Evolutionary conservation across 805 yeast genomes (phyloP).

Genomic region (Wickerhamiella azyma): DNA sequence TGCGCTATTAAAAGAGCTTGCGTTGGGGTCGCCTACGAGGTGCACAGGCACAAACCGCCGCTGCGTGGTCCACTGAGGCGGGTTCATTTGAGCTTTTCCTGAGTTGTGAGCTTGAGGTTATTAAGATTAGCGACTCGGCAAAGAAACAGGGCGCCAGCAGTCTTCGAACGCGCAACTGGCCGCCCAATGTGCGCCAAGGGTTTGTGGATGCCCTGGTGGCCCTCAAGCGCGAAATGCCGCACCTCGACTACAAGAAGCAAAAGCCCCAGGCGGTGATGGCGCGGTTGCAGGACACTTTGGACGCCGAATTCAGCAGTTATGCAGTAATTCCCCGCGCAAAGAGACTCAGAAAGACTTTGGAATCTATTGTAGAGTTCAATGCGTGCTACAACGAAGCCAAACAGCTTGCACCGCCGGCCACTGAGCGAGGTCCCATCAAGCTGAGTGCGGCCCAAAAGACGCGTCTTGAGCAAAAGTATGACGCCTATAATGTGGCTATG

Average conservation of each 20-base stretch:
- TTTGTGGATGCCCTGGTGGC: not conserved
- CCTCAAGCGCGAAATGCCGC: not conserved
- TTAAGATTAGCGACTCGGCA: not conserved
- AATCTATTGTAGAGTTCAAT: not conserved
- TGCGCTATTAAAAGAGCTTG: constrained; percentile 8
- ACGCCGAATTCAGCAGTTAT: not conserved
- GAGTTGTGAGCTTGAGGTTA: not conserved
- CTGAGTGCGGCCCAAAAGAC: not conserved
- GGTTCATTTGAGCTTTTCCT: not conserved
- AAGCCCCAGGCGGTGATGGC: not conserved
- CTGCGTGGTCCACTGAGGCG: constrained; percentile 10
- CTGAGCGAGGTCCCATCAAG: not conserved
- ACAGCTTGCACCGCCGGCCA: not conserved
- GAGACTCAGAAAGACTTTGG: not conserved
- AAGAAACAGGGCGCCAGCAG: not conserved
- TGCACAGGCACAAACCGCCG: constrained; percentile 18
- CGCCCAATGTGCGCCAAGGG: not conserved
- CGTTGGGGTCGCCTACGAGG: constrained; percentile 13
- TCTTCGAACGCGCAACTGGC: not conserved
- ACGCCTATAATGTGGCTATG: not conserved
- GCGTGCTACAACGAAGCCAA: not conserved
- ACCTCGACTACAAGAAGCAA: not conserved
- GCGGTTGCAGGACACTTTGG: not conserved
- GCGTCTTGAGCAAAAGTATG: not conserved
- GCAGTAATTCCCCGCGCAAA: not conserved